These are phyloP conservation scores for Fomes fomentarius DNA, from an alignment of 1,284 basidiomycete species.

Conservation along the genomic window DNA sequence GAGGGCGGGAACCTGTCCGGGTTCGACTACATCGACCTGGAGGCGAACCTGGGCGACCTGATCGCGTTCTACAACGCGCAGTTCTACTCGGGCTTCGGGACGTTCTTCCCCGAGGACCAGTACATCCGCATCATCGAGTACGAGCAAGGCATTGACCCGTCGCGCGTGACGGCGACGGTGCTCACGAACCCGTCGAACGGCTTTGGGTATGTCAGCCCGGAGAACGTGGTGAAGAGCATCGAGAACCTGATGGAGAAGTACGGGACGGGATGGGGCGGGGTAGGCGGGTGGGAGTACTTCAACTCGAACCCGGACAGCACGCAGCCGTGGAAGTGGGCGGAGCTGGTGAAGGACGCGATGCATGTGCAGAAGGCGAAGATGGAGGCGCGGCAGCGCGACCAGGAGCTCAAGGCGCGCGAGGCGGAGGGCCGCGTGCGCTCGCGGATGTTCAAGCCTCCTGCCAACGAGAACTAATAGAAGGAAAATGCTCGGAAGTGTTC, in stretches of 20 bases:
- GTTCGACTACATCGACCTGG: constrained; percentile 16
- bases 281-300: constrained; percentile 18
- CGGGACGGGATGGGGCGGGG: constrained; percentile 16
- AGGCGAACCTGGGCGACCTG: constrained; percentile 2
- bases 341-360: constrained; percentile 14
- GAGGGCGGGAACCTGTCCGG: constrained; percentile 19
- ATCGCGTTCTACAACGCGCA: constrained; percentile 18
- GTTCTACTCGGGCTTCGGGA: constrained; percentile 18
- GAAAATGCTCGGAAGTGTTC: background rate
- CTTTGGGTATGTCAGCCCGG: constrained; percentile 5
- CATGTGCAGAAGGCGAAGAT: constrained; percentile 12
- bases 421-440: constrained; percentile 1
- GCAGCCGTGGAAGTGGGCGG: constrained; percentile 15
- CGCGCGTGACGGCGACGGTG: constrained; percentile 13
- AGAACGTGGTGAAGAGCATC: constrained; percentile 14
- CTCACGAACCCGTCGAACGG: constrained; percentile 16
- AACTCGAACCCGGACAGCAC: constrained; percentile 10
- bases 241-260: constrained; percentile 11
- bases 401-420: constrained; percentile 10
- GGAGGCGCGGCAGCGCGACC: constrained; percentile 3
- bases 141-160: constrained; percentile 10
- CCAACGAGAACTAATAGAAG: background rate
- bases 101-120: constrained; percentile 15
- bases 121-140: constrained; percentile 12
- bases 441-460: constrained; percentile 3